Evolutionary conservation across 2,329 filamentous ascomycete genomes (phyloP), one percentile per base, ranked within the genome.

Genomic region (Colletotrichum coccodes): DNA sequence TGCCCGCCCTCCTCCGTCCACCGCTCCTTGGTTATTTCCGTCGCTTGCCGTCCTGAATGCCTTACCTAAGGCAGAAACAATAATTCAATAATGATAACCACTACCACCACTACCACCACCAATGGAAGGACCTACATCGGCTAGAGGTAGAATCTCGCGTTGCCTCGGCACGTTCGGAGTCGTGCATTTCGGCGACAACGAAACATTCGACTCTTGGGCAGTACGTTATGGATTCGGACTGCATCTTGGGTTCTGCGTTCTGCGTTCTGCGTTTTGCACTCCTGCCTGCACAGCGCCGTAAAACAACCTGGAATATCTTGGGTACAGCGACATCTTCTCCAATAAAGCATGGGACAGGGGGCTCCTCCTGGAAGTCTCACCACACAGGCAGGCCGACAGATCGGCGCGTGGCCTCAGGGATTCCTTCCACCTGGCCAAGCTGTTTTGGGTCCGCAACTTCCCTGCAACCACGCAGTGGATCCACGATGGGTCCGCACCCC

Each of bases 391-490:
- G 61, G 53, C 61, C 61, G 53, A 60, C 56, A 57, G 70, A 71
- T 71, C 64, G 68, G 70, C 70, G 70, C 70, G 64, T 71, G 70
- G 70, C 68, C 62, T 68, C 70, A 71, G 64, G 70, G 70, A 71
- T 71, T 40, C 32, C 42, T 57, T 56, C 61, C 63, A 62, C 63
- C 40, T 23, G 59, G 60, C 60, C 65, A 61, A 53, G 68, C 66
- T 53, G 60, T 50, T 68, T 67, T 66, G 46, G 61, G 62, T 16
- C 68, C 52, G 57, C 64, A 34, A 9, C 68, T 71, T 71, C 70
- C 70, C 70, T 71, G 68, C 53, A 69, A 69, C 70, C 70, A 71
- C 52, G 70, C 68, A 63, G 60, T 69, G 70, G 65, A 61, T 32
- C 47, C 49, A 18, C 28, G 12, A 32, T 62, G 52, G 53, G 23